Conservation (phyloP, 257 asterid genomes). For the Orobanche coerulescens region DNA sequence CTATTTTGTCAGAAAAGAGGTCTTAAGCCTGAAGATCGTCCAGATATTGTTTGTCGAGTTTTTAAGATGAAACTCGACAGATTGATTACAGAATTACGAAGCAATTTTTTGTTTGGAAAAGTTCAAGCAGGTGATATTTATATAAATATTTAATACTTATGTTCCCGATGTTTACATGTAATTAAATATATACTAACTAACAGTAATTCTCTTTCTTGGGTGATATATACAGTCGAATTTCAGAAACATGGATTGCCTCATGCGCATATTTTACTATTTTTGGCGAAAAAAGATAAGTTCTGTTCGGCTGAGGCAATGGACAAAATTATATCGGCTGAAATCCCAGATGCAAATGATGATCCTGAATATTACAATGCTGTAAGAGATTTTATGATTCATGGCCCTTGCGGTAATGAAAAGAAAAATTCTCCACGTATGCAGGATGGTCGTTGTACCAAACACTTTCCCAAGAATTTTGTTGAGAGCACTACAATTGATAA, state of each 20-base stretch:
- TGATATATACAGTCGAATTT: neutral
- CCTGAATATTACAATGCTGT: neutral
- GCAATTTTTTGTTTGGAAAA: no score
- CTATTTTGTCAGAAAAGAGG: no score
- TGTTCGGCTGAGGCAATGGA: neutral
- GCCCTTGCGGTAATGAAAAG: neutral
- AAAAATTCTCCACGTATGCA: neutral
- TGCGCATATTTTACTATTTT: neutral
- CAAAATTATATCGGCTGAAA: neutral
- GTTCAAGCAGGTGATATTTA: no score
- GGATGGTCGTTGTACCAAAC: neutral
- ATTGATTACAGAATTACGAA: no score
- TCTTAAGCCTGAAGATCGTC: no score
- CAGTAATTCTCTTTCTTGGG: no score
- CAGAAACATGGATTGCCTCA: conserved; percentile 2
- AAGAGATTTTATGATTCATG: neutral
- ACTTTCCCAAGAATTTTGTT: neutral
- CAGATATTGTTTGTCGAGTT: neutral
- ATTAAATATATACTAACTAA: no score
- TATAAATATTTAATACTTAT: neutral
- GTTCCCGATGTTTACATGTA: neutral
- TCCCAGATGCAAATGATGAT: neutral
- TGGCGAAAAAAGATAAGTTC: neutral
- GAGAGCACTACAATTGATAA: neutral
- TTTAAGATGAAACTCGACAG: no score